Evolutionary conservation across 768 basidiomycete genomes (phyloP).

Genomic region (Boletales sp.): DNA sequence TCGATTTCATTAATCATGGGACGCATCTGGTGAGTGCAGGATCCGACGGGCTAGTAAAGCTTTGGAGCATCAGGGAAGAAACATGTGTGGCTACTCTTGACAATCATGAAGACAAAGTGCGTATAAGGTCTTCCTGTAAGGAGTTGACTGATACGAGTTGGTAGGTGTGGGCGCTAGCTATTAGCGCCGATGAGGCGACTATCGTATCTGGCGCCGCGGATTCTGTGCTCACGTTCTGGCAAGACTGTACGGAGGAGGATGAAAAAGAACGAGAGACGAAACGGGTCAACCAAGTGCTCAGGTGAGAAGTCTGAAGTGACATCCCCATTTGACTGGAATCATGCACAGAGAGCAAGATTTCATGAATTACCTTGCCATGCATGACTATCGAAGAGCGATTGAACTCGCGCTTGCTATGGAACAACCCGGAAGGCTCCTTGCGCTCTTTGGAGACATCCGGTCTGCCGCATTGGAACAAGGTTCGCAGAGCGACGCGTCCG

Average conservation of each 20-base stretch:
- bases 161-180: slow-evolving; percentile 94
- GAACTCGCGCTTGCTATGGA: slow-evolving; percentile 89
- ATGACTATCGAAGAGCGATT: slow-evolving; percentile 90
- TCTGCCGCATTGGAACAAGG: slow-evolving; percentile 23
- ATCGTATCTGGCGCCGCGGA: slow-evolving; percentile 96
- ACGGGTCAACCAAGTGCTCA: slow-evolving; percentile 70
- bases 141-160: not conserved
- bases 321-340: slow-evolving; percentile 7
- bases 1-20: slow-evolving; percentile 83
- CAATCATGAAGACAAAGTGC: slow-evolving; percentile 95
- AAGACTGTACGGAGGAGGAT: slow-evolving; percentile 87
- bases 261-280: slow-evolving; percentile 71
- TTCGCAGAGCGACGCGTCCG: slow-evolving; percentile 23
- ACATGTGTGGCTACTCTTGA: slow-evolving; percentile 87
- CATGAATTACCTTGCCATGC: slow-evolving; percentile 79
- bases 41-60: slow-evolving; percentile 92
- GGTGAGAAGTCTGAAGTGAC: slow-evolving; percentile 48
- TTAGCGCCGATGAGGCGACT: slow-evolving; percentile 75
- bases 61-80: slow-evolving; percentile 92
- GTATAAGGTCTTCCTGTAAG: slow-evolving; percentile 15
- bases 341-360: slow-evolving; percentile 92
- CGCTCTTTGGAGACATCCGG: slow-evolving; percentile 69
- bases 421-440: slow-evolving; percentile 84
- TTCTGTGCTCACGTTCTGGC: slow-evolving; percentile 94
- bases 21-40: slow-evolving; percentile 87